Base-by-base conservation (phyloP, 1,139 yeast genomes). In the Zygosaccharomyces sapae region DNA sequence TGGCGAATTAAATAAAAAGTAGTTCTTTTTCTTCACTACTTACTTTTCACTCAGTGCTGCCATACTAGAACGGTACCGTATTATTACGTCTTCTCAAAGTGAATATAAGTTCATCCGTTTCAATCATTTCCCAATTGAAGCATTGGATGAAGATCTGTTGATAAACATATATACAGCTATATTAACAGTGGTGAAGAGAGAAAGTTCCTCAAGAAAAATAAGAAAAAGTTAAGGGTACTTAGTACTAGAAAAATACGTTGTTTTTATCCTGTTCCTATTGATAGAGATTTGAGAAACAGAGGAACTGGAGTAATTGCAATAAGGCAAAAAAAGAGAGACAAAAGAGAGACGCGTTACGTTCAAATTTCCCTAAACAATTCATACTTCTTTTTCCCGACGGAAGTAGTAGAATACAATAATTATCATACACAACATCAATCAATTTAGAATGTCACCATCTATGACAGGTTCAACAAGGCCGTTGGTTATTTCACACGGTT, bases 401-500 rank as follows among this genome's bases (percentile, higher is more conserved):
- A 12, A 31, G 18, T 13, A 31, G 18, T 31, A 31, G 9, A 31
- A 12, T 31, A 13, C 19, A 31, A 22, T 7, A 6, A 22, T 22
- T 22, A 22, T 22, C 7, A 22, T 22, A 22, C 8, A 22, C 25
- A 22, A 22, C 8, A 6, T 7, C 25, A 22, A 22, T 7, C 9
- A 22, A 22, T 22, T 22, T 7, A 31, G 44, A 34, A 38, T 29
- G 38, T 20, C 45, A 9, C 34, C 44, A 38, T 33, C 47, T 9
- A 30, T 46, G 53, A 55, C 41, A 18, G 57, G 79, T 20, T 71
- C 82, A 13, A 67, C 79, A 58, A 79, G 90, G 69, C 96, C 97
- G 39, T 77, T 92, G 65, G 84, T 84, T 51, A 77, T 92, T 60
- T 72, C 81, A 52, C 95, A 88, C 64, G 97, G 97, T 49, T 72